These are phyloP conservation scores for Mycocentrospora acerina DNA, from an alignment of 2,329 filamentous ascomycete genomes.

Conservation along the genomic window DNA sequence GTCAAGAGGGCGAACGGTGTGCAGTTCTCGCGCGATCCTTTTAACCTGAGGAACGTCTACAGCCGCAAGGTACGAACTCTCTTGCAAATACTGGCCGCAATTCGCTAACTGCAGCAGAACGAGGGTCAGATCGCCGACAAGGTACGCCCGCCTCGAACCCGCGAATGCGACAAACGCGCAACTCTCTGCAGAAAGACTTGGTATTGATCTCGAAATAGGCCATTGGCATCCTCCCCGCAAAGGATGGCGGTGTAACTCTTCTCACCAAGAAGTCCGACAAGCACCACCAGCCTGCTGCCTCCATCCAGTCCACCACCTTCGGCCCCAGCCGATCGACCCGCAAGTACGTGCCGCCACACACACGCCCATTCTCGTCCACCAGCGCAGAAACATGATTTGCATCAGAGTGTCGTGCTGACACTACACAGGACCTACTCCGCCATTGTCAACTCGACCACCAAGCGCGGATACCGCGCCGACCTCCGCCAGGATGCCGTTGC, in stretches of 20 bases:
- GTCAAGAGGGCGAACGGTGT: slow-evolving; percentile 86
- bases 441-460: slow-evolving; percentile 79
- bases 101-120: slow-evolving; percentile 59
- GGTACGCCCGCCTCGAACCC: slow-evolving; percentile 56
- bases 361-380: not conserved
- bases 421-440: slow-evolving; percentile 74
- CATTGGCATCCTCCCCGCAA: slow-evolving; percentile 72
- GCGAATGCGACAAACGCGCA: slow-evolving; percentile 7
- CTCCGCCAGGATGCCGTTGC: slow-evolving; percentile 67
- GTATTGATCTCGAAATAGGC: slow-evolving; percentile 57
- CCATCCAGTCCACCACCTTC: slow-evolving; percentile 67
- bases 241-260: slow-evolving; percentile 79
- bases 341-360: slow-evolving; percentile 63
- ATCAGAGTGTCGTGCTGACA: not conserved
- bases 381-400: no score
- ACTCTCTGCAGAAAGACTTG: not conserved
- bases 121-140: slow-evolving; percentile 92
- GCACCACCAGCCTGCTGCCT: slow-evolving; percentile 71
- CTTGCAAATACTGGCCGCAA: slow-evolving; percentile 4
- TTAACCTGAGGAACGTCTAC: slow-evolving; percentile 92
- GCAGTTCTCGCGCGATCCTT: slow-evolving; percentile 89
- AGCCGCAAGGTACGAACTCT: slow-evolving; percentile 72
- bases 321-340: slow-evolving; percentile 71
- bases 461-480: slow-evolving; percentile 73
- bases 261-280: slow-evolving; percentile 80